Evolutionary conservation across 139 green algal species (phyloP), one percentile per base, ranked within the genome.

Genomic region (Chlamydomonas sphaeroides): DNA sequence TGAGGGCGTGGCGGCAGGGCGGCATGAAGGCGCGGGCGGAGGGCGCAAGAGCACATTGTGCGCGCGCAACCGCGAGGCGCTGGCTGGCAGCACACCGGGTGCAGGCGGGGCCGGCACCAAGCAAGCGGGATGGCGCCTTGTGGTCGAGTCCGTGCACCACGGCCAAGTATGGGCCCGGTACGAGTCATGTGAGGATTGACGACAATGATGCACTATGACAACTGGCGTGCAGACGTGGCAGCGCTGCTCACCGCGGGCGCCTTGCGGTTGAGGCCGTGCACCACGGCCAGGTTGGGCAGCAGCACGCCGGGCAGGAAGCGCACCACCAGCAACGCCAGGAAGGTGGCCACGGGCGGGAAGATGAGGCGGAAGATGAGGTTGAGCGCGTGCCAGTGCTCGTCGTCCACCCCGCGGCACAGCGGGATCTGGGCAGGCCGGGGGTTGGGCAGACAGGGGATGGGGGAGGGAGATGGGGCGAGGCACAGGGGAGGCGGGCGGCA

Each of bases 291-390:
- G 33, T 82, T 82, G 75, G 75, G 75, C 75, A 82, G 62, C 23
- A 61, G 57, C 7, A 36, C 20, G 75, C 28, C 32, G 25, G 77
- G 77, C 62, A 76, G 72, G 49, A 76, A 67, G 33, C 77, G 77
- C 77, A 67, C 65, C 32, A 68, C 72, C 0, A 84, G 65, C 33
- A 84, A 65, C 28, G 65, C 63, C 65, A 84, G 48, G 36, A 57
- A 56, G 48, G 65, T 75, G 48, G 65, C 51, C 6, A 75, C 28
- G 65, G n/a, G 51, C 28, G 77, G 77, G 35, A 59, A 84, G 61
- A 84, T 75, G 49, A 84, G 35, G 65, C 77, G 77, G 38, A 84
- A 84, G 26, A 67, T 33, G 11, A 84, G 63, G 65, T 84, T 84
- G 11, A 75, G 65, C 33, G 26, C 65, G 51, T 75, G 42, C 35